Evolutionary conservation across 2,329 filamentous ascomycete species (phyloP).

Genomic region (Fusarium proliferatum): DNA sequence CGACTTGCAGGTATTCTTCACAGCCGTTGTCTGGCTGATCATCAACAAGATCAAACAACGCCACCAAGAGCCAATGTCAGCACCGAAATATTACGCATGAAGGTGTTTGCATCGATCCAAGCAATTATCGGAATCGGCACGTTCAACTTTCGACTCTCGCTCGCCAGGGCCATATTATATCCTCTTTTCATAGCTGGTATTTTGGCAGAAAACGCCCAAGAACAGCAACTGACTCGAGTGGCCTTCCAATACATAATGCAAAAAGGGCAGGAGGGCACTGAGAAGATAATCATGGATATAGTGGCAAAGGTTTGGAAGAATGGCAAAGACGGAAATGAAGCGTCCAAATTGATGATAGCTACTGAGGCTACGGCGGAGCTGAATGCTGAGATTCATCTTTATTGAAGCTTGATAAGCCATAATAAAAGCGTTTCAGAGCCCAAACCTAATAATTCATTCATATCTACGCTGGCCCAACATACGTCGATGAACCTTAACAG

Average conservation of each 20-base stretch:
- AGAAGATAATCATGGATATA: neutral
- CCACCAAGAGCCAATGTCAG: neutral
- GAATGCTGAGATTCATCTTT: neutral
- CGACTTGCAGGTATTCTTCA: neutral
- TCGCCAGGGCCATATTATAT: neutral
- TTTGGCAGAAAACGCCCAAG: neutral
- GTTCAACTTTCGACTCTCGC: neutral
- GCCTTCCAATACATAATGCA: neutral
- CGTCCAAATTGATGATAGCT: neutral
- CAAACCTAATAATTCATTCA: neutral
- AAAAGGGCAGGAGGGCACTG: neutral
- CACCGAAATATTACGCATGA: neutral
- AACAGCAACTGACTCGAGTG: neutral
- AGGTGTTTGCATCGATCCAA: neutral
- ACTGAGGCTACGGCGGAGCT: neutral
- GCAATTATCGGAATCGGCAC: neutral
- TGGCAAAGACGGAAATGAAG: neutral
- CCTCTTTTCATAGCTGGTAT: neutral
- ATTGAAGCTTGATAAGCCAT: neutral
- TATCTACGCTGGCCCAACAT: accelerated
- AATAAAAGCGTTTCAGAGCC: neutral
- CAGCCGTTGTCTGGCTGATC: neutral
- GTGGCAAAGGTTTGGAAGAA: neutral
- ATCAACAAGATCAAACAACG: neutral
- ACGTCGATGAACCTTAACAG: neutral